Percentiles rank a stretch among this genome's conserved stretches.
phyloP scores from a whole-genome alignment of 2,329 filamentous ascomycete genomes.

The Scedosporium dehoogii region DNA sequence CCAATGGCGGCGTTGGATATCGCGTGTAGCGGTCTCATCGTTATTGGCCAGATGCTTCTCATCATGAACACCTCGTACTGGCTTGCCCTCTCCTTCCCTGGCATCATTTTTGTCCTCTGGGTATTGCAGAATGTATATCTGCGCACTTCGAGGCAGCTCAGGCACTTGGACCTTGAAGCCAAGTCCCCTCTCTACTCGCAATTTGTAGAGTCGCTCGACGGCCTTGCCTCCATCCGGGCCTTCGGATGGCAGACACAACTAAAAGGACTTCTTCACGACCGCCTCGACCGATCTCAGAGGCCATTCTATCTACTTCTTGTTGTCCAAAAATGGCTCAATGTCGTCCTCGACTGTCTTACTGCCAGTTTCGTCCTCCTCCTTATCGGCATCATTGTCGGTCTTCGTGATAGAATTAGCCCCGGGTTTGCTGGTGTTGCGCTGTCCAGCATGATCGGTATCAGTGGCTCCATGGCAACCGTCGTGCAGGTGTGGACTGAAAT shows the following conservation, averaged over 20 bases:
- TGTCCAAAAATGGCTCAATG: slow-evolving; percentile 40
- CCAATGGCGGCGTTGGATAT: slow-evolving; percentile 13
- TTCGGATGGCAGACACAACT: slow-evolving; percentile 36
- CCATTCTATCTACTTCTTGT: slow-evolving; percentile 40
- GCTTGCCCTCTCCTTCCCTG: slow-evolving; percentile 20
- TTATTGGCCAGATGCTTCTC: slow-evolving; percentile 9
- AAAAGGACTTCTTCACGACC: slow-evolving; percentile 25
- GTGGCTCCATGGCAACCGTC: slow-evolving; percentile 4
- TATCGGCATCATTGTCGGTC: slow-evolving; percentile 28
- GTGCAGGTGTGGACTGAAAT: slow-evolving; percentile 9
- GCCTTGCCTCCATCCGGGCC: slow-evolving; percentile 36
- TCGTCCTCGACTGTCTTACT: slow-evolving; percentile 37
- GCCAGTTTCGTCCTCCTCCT: slow-evolving; percentile 31
- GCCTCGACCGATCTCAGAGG: slow-evolving; percentile 37
- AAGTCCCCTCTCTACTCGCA: slow-evolving; percentile 25
- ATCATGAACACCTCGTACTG: slow-evolving; percentile 20
- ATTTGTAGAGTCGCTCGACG: slow-evolving; percentile 33
- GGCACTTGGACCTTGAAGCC: slow-evolving; percentile 24
- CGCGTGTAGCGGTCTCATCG: slow-evolving; percentile 6
- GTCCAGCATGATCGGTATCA: slow-evolving; percentile 10
- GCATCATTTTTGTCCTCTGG: slow-evolving; percentile 18
- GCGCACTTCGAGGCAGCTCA: slow-evolving; percentile 26
- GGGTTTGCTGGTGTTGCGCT: slow-evolving; percentile 15
- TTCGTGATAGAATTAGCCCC: slow-evolving; percentile 10
- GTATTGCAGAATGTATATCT: slow-evolving; percentile 22